A percentile compares a stretch with the other conserved stretches of the same genome.
Evolutionary conservation across 345 rosid genomes (phyloP).

Genomic region (Dipteronia sinensis): DNA sequence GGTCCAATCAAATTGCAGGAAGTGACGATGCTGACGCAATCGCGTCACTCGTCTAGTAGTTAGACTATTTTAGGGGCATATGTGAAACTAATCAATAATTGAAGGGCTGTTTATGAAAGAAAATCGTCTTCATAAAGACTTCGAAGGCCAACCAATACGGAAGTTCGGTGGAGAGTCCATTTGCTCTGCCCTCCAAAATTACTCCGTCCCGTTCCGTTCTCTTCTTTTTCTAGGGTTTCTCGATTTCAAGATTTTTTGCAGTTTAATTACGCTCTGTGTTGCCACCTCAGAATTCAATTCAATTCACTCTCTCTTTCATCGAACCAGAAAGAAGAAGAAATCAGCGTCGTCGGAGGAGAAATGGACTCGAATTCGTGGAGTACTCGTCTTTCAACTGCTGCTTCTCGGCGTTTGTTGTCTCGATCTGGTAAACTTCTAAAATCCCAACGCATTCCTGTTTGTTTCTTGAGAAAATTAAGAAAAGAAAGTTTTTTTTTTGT

Average conservation of each 20-base stretch:
- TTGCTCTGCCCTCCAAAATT: conserved; percentile 10
- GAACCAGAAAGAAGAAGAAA: neutral
- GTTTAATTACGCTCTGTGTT: neutral
- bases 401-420: conserved; percentile 43
- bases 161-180: conserved; percentile 36
- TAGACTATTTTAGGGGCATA: neutral
- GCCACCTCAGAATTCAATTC: neutral
- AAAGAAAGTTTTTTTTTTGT: neutral
- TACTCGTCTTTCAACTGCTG: conserved; percentile 38
- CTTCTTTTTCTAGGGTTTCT: conserved; percentile 24
- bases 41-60: neutral
- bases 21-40: conserved; percentile 12
- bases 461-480: neutral
- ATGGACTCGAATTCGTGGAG: conserved; percentile 54
- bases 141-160: neutral
- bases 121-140: neutral
- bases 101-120: conserved; percentile 11
- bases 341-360: neutral
- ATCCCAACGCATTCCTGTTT: neutral
- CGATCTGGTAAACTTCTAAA: conserved; percentile 41
- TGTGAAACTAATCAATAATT: neutral
- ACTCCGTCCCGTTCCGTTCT: neutral
- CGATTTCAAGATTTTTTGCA: neutral
- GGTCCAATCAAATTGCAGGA: neutral
- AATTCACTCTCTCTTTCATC: neutral